phyloP scores from a whole-genome alignment of 441 rosid genomes.

The Mallotus repandus region DNA sequence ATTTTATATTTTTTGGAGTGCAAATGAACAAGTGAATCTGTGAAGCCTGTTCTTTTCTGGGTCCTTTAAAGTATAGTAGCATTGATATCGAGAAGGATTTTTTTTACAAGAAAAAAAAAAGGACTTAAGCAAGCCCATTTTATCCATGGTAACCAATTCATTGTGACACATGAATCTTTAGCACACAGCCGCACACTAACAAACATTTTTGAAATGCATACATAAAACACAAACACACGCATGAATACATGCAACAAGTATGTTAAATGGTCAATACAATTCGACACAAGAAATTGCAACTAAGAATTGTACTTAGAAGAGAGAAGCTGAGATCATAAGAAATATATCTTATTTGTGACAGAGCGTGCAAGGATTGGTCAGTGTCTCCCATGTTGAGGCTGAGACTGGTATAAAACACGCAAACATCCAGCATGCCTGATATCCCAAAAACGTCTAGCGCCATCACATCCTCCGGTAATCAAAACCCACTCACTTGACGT shows the following conservation, averaged over 20 bases:
- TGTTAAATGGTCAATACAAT: too few species aligned
- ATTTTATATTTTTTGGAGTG: background rate
- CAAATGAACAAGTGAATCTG: conserved; percentile 14
- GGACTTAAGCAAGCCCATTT: background rate
- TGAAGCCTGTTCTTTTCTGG: background rate
- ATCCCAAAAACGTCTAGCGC: conserved; percentile 97
- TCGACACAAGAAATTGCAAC: too few species aligned
- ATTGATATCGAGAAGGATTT: conserved; percentile 41
- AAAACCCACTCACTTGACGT: conserved; percentile 87
- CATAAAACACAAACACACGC: background rate
- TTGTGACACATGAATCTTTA: background rate
- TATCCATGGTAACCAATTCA: background rate
- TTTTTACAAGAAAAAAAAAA: too few species aligned
- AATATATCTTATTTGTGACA: conserved; percentile 54
- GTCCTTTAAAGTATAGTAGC: conserved; percentile 42
- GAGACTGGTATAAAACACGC: conserved; percentile 80
- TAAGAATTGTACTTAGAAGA: background rate
- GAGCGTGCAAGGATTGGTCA: conserved; percentile 58
- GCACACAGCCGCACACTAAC: background rate
- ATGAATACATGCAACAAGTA: too few species aligned
- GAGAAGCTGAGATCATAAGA: conserved; percentile 13
- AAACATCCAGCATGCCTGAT: conserved; percentile 93
- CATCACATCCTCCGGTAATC: conserved; percentile 96
- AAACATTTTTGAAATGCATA: background rate
- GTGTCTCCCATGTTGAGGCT: conserved; percentile 78